Evolutionary conservation across 2,329 filamentous ascomycete genomes (phyloP), one percentile per base, ranked within the genome.

Genomic region (Diaporthe batatas): DNA sequence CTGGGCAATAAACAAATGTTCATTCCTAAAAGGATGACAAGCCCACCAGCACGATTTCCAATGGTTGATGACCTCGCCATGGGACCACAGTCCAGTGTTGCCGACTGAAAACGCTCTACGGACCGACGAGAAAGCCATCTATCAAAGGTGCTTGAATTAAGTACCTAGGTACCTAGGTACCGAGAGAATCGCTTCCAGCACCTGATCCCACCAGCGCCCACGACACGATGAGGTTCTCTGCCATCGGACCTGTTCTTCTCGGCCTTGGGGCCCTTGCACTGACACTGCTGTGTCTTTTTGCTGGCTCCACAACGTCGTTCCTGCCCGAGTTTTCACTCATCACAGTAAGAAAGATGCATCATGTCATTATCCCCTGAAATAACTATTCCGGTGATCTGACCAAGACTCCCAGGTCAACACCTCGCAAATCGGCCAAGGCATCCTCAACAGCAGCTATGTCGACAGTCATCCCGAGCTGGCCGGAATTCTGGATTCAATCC

Each of bases 141-240:
- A 21, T 32, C 7, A 10, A 23, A 29, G 29, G 29, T 5, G 5
- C 29, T 29, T 29, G 29, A 44, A n/a, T n/a, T n/a, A n/a, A n/a
- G n/a, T n/a, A n/a, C n/a, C 5, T 5, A 29, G 5, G 29, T 29
- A 29, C 29, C 29, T 29, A 29, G 44, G 25, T 10, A 34, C 44
- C 23, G 12, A 23, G 16, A 10, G 11, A 25, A 36, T 21, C 44
- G 32, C 62, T 25, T 23, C 59, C 16, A 16, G 32, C 39, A 44
- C 23, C 32, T 51, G 1, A 25, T 11, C 21, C 4, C 21, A 7
- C 6, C 62, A 21, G 32, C 18, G n/a, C n/a, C 47, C 12, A 39
- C 47, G 32, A 67, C 55, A 70, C 34, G 68, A 70, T 70, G 68
- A 62, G 68, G 53, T 62, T 70, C 55, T 70, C 68, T 70, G 68